phyloP scores from a whole-genome alignment of 176 grass and related monocot genomes.

The Zizania latifolia region DNA sequence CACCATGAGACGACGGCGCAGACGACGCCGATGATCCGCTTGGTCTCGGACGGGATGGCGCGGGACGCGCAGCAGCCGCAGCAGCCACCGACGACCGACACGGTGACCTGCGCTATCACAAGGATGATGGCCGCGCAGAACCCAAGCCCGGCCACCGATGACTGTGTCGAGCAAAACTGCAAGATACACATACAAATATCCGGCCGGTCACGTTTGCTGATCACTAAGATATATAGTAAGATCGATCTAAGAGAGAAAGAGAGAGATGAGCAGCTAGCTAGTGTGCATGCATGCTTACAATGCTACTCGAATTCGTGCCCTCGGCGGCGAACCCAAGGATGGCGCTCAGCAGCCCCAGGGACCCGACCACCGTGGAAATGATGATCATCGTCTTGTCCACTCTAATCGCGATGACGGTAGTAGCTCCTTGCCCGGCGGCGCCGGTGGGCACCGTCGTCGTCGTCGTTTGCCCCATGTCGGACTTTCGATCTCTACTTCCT shows the following conservation, averaged over 20 bases:
- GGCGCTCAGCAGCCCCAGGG: slow-evolving; percentile 27
- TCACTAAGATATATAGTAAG: too few relatives aligned
- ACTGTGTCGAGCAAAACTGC: slow-evolving; percentile 8
- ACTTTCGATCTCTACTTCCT: background rate
- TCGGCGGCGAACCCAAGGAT: slow-evolving; percentile 33
- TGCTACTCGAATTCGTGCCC: slow-evolving; percentile 11
- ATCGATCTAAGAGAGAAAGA: too few relatives aligned
- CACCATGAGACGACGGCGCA: slow-evolving; percentile 23
- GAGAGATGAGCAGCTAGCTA: background rate
- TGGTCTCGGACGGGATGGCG: slow-evolving; percentile 7
- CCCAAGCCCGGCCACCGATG: background rate
- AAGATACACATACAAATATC: background rate
- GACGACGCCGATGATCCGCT: background rate
- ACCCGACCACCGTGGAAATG: slow-evolving; percentile 8
- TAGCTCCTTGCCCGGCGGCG: background rate
- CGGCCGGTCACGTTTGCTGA: too few relatives aligned
- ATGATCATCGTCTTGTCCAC: slow-evolving; percentile 11
- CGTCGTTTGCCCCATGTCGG: background rate
- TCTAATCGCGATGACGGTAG: background rate
- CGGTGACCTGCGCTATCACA: background rate
- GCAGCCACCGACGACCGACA: slow-evolving; percentile 21
- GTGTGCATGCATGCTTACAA: slow-evolving; percentile 11
- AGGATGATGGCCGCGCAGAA: slow-evolving; percentile 33
- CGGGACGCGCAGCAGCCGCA: slow-evolving; percentile 37
- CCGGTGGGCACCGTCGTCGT: too few relatives aligned